Percentiles rank a stretch among this genome's conserved stretches.
Conservation (phyloP, 768 basidiomycete genomes). For the Mrakia hoshinonis region DNA sequence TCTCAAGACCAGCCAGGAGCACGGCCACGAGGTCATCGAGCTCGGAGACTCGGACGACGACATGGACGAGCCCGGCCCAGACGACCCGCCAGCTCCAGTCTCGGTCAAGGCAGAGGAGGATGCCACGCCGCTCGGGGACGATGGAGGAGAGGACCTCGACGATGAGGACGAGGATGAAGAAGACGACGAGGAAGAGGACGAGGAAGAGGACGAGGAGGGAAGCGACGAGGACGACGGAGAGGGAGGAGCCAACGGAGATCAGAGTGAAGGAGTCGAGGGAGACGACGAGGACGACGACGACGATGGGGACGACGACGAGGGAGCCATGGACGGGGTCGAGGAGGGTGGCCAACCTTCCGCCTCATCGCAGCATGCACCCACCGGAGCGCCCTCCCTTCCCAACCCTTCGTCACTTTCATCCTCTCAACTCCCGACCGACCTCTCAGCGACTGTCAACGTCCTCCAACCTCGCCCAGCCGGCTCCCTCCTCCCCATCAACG, state of each 20-base stretch:
- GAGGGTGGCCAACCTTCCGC: background rate
- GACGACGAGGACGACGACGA: slow-evolving; percentile 9
- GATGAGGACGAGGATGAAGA: slow-evolving; percentile 21
- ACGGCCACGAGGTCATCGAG: slow-evolving; percentile 22
- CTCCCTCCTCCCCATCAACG: background rate
- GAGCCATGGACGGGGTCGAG: background rate
- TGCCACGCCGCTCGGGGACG: background rate
- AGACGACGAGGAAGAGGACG: slow-evolving; percentile 13
- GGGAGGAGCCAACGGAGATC: background rate
- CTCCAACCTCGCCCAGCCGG: background rate
- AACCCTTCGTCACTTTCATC: background rate
- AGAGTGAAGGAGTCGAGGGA: background rate
- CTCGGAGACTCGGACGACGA: slow-evolving; percentile 24
- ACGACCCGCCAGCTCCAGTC: background rate
- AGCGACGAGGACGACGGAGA: slow-evolving; percentile 10
- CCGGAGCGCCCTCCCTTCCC: background rate
- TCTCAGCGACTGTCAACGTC: background rate
- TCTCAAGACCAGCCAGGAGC: slow-evolving; percentile 17
- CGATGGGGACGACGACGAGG: slow-evolving; percentile 1
- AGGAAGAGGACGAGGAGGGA: slow-evolving; percentile 9
- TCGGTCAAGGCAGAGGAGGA: slow-evolving; percentile 1
- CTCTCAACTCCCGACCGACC: background rate
- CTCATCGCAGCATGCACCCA: background rate
- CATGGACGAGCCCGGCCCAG: background rate
- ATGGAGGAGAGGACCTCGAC: slow-evolving; percentile 12